These are phyloP conservation scores for Fusarium piperis DNA, from an alignment of 2,329 filamentous ascomycete genomes.

Conservation along the genomic window DNA sequence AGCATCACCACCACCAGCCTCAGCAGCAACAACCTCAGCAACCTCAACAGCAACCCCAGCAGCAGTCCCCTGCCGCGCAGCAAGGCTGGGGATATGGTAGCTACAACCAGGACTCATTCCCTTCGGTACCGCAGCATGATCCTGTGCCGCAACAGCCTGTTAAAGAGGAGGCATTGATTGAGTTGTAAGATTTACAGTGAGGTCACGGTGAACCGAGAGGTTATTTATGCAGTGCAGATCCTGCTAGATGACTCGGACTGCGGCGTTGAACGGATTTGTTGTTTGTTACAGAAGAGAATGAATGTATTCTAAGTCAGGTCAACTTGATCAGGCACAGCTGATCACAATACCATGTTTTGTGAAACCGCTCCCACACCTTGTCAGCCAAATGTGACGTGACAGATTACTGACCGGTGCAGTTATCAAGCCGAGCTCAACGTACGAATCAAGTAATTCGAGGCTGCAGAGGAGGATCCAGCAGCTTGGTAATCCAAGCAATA, in stretches of 20 bases:
- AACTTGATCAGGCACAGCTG: slow-evolving; percentile 5
- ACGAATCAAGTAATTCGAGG: slow-evolving; percentile 18
- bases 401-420: not conserved
- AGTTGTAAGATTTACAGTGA: slow-evolving; percentile 62
- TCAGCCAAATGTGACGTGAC: not conserved
- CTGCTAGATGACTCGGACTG: not conserved
- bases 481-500: slow-evolving; percentile 7
- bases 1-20: slow-evolving; percentile 19
- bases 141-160: slow-evolving; percentile 55
- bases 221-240: not conserved
- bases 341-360: slow-evolving; percentile 6
- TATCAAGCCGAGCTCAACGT: slow-evolving; percentile 10
- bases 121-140: slow-evolving; percentile 63
- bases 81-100: slow-evolving; percentile 58
- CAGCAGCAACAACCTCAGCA: slow-evolving; percentile 27
- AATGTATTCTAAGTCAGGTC: slow-evolving; percentile 4
- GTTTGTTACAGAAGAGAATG: slow-evolving; percentile 18
- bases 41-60: slow-evolving; percentile 34
- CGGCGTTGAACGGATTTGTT: slow-evolving; percentile 24
- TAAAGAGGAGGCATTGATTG: slow-evolving; percentile 82
- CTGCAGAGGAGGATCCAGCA: slow-evolving; percentile 12
- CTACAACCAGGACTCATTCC: slow-evolving; percentile 71
- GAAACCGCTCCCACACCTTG: not conserved
- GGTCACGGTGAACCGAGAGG: not conserved
- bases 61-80: slow-evolving; percentile 46